These are phyloP conservation scores for Aureobasidium vineae DNA, from an alignment of 2,329 filamentous ascomycete genomes.

Conservation along the genomic window DNA sequence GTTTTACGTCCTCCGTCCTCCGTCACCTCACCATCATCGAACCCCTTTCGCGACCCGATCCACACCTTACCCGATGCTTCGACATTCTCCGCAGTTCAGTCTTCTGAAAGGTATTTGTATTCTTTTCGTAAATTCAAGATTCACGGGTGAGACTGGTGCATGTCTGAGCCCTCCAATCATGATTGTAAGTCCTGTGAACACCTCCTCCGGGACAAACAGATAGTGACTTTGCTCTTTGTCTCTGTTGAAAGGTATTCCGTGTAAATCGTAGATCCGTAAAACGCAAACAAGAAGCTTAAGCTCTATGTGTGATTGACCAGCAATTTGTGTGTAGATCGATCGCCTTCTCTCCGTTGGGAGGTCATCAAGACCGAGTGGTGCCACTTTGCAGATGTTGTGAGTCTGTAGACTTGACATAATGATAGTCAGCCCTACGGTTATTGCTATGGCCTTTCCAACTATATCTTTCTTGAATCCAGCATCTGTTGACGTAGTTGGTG, in stretches of 20 bases:
- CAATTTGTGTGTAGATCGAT: too few relatives aligned
- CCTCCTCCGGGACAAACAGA: background rate
- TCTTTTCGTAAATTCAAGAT: background rate
- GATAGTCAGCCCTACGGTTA: too few relatives aligned
- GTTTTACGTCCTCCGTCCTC: conserved; percentile 14
- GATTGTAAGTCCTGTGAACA: background rate
- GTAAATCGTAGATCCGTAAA: background rate
- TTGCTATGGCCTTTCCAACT: too few relatives aligned
- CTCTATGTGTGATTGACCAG: too few relatives aligned
- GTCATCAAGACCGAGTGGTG: too few relatives aligned
- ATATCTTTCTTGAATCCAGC: too few relatives aligned
- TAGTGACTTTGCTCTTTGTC: background rate
- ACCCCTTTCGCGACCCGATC: conserved; percentile 4
- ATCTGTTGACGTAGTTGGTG: too few relatives aligned
- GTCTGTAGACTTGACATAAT: too few relatives aligned
- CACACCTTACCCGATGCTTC: conserved; percentile 9
- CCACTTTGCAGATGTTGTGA: too few relatives aligned
- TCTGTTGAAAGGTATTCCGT: background rate
- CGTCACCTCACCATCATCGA: conserved; percentile 18
- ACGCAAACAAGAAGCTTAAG: background rate
- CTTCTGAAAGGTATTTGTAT: conserved; percentile 8
- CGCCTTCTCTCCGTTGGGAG: too few relatives aligned
- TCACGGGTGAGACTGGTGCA: background rate
- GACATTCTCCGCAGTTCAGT: background rate
- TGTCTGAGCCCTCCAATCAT: background rate